phyloP scores from a whole-genome alignment of 164 flowering plant genomes.

The Vitis rupestris region DNA sequence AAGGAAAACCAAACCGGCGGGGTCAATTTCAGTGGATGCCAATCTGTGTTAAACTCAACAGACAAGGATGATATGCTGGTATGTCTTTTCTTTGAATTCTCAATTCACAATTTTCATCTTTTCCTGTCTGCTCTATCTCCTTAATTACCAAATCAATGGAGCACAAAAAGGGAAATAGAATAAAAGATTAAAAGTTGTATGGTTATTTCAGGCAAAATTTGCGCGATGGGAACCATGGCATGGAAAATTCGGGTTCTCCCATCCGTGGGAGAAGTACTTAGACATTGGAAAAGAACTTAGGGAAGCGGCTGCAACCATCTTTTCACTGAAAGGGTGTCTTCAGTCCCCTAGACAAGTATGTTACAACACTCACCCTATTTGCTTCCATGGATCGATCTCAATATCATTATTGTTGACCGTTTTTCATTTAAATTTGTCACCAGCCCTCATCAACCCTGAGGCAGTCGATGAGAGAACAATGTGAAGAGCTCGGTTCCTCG shows the following conservation, averaged over 20 bases:
- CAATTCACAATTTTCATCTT: too few relatives aligned
- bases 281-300: constrained; percentile 9
- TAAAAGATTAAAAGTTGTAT: too few relatives aligned
- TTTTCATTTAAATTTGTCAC: background rate
- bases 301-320: constrained; percentile 52
- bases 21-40: too few relatives aligned
- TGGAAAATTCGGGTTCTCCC: constrained; percentile 62
- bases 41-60: too few relatives aligned
- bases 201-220: too few relatives aligned
- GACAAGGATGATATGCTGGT: too few relatives aligned
- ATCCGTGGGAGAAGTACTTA: constrained; percentile 43
- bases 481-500: constrained; percentile 25
- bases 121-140: too few relatives aligned
- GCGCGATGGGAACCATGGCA: constrained; percentile 37
- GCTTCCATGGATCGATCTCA: too few relatives aligned
- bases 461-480: constrained; percentile 42
- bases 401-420: background rate
- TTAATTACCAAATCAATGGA: too few relatives aligned
- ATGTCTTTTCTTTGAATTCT: too few relatives aligned
- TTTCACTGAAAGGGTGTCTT: constrained; percentile 44
- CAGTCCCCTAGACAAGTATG: constrained; percentile 55
- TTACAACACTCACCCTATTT: background rate
- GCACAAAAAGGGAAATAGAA: too few relatives aligned
- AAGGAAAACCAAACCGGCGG: background rate
- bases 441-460: constrained; percentile 29